Conservation (phyloP, 306 rosid genomes). For the Mucuna pruriens region DNA sequence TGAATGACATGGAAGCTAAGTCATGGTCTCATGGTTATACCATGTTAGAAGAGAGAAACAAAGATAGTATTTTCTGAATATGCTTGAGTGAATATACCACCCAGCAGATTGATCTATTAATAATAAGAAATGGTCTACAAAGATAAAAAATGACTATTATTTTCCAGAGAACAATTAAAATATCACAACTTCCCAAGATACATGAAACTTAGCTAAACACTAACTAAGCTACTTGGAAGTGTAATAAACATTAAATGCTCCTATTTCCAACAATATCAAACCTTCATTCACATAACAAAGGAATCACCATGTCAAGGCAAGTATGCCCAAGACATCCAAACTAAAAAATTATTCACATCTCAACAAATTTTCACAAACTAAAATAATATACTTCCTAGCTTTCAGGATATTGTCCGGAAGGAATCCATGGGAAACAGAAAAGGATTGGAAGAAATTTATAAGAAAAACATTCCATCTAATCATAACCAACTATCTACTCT, state of each 20-base stretch:
- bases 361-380: conserved; percentile 3
- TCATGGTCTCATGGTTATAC: not conserved
- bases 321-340: not conserved
- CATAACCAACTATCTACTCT: not conserved
- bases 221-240: no score
- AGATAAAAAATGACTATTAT: no score
- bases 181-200: no score
- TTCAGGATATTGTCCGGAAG: not conserved
- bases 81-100: no score
- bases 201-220: no score
- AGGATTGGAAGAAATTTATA: not conserved
- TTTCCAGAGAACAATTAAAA: no score
- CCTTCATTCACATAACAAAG: conserved; percentile 17
- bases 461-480: not conserved
- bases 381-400: not conserved
- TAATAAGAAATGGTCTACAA: no score
- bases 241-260: no score
- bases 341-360: not conserved
- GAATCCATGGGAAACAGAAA: not conserved
- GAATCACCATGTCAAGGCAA: not conserved
- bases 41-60: no score
- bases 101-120: no score
- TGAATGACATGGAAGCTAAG: not conserved
- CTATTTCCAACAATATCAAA: no score
- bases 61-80: no score